Base-by-base conservation (phyloP, 352 stramenopile genomes). In the Aphanomyces invadans region DNA sequence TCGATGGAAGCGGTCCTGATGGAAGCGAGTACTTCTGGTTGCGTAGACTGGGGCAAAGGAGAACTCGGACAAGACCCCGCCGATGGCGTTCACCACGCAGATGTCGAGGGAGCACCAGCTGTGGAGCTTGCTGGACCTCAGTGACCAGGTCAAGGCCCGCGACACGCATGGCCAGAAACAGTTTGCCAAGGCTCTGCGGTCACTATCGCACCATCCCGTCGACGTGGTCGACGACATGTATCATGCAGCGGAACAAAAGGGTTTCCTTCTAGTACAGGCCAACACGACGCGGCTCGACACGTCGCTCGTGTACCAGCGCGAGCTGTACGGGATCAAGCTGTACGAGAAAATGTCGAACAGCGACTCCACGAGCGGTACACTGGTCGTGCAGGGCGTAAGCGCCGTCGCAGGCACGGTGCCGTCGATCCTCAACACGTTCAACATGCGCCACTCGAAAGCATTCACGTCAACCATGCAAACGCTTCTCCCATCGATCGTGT, bases 231-330 rank as follows among this genome's bases (percentile, higher is more conserved):
- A 52, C 28, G 59, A 31, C 12, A 1, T 65, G 12, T 21, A 17
- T 26, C n/a, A 21, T 5, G 10, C 25, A 7, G 59, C 46, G 0
- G 59, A 61, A 21, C 46, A 29, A 4, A 19, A 46, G 15, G 59
- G 59, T 19, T 25, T 29, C 46, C 11, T 19, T 17, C 15, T 65
- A 11, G 19, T 65, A 17, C 59, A 54, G 19, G 59, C 59, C 11
- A 51, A 65, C 46, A 65, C 59, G n/a, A 65, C 59, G 42, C 59
- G 36, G 15, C 21, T 65, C 12, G 59, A 65, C 32, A 53, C 59
- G 32, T 17, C 59, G 15, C 25, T 65, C 7, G 36, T 45, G 33
- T 45, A 45, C 46, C 32, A 49, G 21, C 59, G 36, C 38, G 59
- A 65, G 3, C 5, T 7, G 19, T 12, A 53, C 33, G 59, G 59